Evolutionary conservation across 176 grass and related monocot genomes (phyloP).

Genomic region (Oryza brachyantha): DNA sequence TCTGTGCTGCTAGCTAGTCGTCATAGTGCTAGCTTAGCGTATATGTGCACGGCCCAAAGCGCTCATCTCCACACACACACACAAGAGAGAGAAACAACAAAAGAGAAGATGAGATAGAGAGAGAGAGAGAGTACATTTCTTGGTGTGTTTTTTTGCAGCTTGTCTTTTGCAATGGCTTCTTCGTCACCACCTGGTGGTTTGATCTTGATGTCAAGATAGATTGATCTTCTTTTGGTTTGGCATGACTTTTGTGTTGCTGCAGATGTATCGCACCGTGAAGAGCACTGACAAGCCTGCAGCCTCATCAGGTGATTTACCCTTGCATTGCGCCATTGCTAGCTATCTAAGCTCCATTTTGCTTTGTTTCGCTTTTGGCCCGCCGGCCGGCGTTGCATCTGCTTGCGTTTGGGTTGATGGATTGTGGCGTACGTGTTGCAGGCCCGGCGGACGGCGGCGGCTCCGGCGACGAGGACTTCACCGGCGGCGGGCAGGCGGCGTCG

Average conservation of each 20-base stretch:
- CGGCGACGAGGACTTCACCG: slow-evolving; percentile 74
- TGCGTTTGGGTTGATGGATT: neutral
- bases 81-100: slow-evolving; percentile 5
- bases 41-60: slow-evolving; percentile 52
- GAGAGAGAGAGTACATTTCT: slow-evolving; percentile 21
- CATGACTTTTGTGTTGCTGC: slow-evolving; percentile 25
- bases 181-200: neutral
- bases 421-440: slow-evolving; percentile 28
- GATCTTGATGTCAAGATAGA: neutral
- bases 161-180: slow-evolving; percentile 29
- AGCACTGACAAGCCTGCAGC: slow-evolving; percentile 87
- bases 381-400: neutral
- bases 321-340: neutral
- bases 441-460: slow-evolving; percentile 66
- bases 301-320: slow-evolving; percentile 61
- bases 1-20: slow-evolving; percentile 33
- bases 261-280: slow-evolving; percentile 98
- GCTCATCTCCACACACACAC: slow-evolving; percentile 20
- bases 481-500: slow-evolving; percentile 33
- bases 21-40: slow-evolving; percentile 35
- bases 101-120: neutral
- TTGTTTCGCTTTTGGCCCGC: neutral
- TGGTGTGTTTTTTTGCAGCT: slow-evolving; percentile 37
- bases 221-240: slow-evolving; percentile 44
- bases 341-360: neutral